phyloP scores from a whole-genome alignment of 208 protist species.

The Balamuthia mandrillaris region DNA sequence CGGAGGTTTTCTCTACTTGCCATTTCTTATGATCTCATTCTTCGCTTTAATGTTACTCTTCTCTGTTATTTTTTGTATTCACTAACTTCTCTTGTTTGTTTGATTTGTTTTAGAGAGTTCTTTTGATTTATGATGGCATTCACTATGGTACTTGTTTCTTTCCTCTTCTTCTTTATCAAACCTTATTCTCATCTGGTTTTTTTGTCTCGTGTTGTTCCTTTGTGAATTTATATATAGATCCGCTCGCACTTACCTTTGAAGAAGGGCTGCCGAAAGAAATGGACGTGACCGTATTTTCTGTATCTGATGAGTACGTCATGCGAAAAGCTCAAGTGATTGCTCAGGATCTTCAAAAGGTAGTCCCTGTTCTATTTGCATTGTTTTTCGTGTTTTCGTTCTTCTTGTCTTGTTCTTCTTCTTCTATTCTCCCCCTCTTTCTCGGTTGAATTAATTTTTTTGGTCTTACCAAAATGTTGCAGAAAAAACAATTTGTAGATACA shows the following conservation, averaged over 20 bases:
- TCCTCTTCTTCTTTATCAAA: neutral
- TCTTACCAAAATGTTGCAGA: neutral
- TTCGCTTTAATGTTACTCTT: too few species aligned
- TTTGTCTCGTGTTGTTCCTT: neutral
- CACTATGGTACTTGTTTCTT: neutral
- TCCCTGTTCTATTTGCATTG: slow-evolving; percentile 2
- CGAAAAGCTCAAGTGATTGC: neutral
- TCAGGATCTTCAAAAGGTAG: neutral
- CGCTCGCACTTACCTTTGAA: neutral
- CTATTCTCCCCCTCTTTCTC: neutral
- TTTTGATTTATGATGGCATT: too few species aligned
- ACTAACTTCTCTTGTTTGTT: too few species aligned
- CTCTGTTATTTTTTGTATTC: too few species aligned
- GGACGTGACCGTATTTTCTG: slow-evolving; percentile 7
- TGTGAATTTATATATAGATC: neutral
- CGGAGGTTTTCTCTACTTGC: neutral
- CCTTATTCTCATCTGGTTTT: neutral
- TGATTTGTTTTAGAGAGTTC: neutral
- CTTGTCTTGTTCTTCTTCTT: neutral
- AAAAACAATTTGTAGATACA: neutral
- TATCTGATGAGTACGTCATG: neutral
- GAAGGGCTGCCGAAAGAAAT: neutral
- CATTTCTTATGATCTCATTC: neutral
- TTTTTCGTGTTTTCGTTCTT: neutral
- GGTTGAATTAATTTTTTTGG: neutral